Base-by-base conservation (phyloP, 176 grass and related monocot species). In the Bonia amplexicaulis region DNA sequence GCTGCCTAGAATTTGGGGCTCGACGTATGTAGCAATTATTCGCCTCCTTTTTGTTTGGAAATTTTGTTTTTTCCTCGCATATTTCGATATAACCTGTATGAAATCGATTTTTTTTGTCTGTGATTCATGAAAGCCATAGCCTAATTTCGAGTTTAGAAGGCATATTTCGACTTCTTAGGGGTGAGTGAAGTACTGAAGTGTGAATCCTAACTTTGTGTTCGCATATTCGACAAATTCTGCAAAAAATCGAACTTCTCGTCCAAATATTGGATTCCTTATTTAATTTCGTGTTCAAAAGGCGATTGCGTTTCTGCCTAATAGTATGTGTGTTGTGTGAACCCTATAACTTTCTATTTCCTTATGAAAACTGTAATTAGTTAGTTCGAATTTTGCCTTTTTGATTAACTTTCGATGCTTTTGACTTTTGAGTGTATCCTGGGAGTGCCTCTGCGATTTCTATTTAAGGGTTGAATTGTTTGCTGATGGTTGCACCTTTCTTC, bases 401-500 rank as follows among this genome's bases (percentile, higher is more conserved):
- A 20, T n/a, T 27, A 10, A 49, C 7, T 7, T 52, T 26, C 7
- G 45, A 73, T 69, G 12, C 22, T 54, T 20, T 73, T 25, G 39
- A 65, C 31, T 31, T 31, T 31, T 31, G 31, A 31, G 26, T 9
- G 9, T 77, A 73, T 40, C 20, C 17, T 76, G 41, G 26, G 15
- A 47, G 5, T 29, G 68, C 65, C 37, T 64, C 74, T 64, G 61
- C 12, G 47, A 26, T 79, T 66, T 85, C 20, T 33, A 49, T 33
- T 69, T 5, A 9, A 52, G 7, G 66, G 39, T 23, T 59, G 72
- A 78, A 44, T 76, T 42, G 35, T 58, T 73, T 25, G 41, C 63
- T 82, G 78, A 73, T 70, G 79, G 70, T 82, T 20, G 39, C n/a
- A 71, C 79, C 19, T 89, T 82, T 51, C 66, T 88, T 46, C 29